phyloP scores from a whole-genome alignment of 2,329 filamentous ascomycete genomes.

The Claviceps purpurea region DNA sequence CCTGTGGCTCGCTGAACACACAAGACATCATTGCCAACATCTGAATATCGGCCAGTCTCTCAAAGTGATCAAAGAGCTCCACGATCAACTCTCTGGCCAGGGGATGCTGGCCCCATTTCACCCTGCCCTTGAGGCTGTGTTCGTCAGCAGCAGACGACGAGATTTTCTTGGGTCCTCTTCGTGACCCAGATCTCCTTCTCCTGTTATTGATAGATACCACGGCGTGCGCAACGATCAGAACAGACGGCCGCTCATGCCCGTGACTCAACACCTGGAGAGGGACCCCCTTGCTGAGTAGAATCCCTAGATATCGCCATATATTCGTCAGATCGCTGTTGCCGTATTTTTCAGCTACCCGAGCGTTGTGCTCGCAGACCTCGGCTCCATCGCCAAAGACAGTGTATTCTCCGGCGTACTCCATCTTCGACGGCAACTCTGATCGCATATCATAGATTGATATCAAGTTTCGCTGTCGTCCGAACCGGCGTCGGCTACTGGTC shows the following conservation, averaged over 20 bases:
- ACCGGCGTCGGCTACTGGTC: slow-evolving; percentile 31
- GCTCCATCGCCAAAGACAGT: slow-evolving; percentile 69
- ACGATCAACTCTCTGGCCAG: slow-evolving; percentile 47
- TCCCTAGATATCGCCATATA: slow-evolving; percentile 69
- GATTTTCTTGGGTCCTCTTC: background rate
- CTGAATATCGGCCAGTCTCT: slow-evolving; percentile 48
- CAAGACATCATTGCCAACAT: slow-evolving; percentile 62
- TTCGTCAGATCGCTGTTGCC: slow-evolving; percentile 60
- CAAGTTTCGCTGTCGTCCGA: slow-evolving; percentile 47
- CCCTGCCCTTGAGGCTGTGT: slow-evolving; percentile 37
- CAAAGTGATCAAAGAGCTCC: slow-evolving; percentile 51
- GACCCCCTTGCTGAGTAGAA: slow-evolving; percentile 66
- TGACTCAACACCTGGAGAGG: slow-evolving; percentile 52
- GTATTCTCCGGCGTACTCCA: slow-evolving; percentile 65
- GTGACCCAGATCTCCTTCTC: background rate
- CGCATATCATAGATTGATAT: slow-evolving; percentile 61
- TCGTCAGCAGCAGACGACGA: slow-evolving; percentile 7
- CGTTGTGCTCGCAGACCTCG: slow-evolving; percentile 77
- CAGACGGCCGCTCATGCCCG: slow-evolving; percentile 40
- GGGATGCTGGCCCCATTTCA: slow-evolving; percentile 56
- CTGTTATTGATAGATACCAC: slow-evolving; percentile 31
- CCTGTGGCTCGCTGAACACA: slow-evolving; percentile 49
- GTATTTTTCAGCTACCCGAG: slow-evolving; percentile 57
- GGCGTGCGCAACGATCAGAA: slow-evolving; percentile 56
- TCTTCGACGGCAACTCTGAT: slow-evolving; percentile 63